A percentile compares a stretch with the other conserved stretches of the same genome.
Evolutionary conservation across 768 basidiomycete genomes (phyloP).

Genomic region (Boletus rufocinnamomeus): DNA sequence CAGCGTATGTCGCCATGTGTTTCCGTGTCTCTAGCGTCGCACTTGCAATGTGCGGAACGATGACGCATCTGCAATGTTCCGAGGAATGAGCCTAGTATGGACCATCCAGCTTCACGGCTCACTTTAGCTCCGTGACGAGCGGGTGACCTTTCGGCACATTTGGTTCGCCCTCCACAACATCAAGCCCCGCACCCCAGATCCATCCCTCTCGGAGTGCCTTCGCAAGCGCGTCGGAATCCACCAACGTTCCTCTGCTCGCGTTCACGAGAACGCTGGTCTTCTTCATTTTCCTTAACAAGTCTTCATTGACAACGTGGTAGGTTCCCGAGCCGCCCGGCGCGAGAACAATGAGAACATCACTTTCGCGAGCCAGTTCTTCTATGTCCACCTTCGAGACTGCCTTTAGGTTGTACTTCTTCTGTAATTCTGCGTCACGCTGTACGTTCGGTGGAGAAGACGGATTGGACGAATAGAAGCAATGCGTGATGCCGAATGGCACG

Average conservation of each 20-base stretch:
- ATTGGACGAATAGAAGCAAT: conserved; percentile 67
- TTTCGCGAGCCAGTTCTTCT: conserved; percentile 69
- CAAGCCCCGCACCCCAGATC: conserved; percentile 92
- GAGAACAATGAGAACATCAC: conserved; percentile 85
- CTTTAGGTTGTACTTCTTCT: conserved; percentile 37
- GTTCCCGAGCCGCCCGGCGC: conserved; percentile 75
- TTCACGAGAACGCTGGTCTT: conserved; percentile 81
- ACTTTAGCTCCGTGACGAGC: conserved; percentile 77
- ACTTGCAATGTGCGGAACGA: conserved; percentile 90
- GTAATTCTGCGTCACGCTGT: conserved; percentile 40
- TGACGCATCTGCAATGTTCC: conserved; percentile 55
- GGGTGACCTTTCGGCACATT: conserved; percentile 72
- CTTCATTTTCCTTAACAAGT: conserved; percentile 85
- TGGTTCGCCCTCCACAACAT: conserved; percentile 94
- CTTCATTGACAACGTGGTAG: conserved; percentile 67
- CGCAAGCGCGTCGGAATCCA: conserved; percentile 88
- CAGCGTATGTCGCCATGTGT: conserved; percentile 80
- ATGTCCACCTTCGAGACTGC: conserved; percentile 58
- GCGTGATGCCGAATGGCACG: conserved; percentile 77
- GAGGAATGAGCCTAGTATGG: background rate
- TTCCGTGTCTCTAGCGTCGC: conserved; percentile 83
- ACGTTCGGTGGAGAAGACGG: conserved; percentile 50
- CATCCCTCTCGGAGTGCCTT: conserved; percentile 72
- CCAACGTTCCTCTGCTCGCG: conserved; percentile 78
- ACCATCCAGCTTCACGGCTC: conserved; percentile 19